phyloP scores from a whole-genome alignment of 2,329 filamentous ascomycete genomes.

The Talaromyces marneffei region DNA sequence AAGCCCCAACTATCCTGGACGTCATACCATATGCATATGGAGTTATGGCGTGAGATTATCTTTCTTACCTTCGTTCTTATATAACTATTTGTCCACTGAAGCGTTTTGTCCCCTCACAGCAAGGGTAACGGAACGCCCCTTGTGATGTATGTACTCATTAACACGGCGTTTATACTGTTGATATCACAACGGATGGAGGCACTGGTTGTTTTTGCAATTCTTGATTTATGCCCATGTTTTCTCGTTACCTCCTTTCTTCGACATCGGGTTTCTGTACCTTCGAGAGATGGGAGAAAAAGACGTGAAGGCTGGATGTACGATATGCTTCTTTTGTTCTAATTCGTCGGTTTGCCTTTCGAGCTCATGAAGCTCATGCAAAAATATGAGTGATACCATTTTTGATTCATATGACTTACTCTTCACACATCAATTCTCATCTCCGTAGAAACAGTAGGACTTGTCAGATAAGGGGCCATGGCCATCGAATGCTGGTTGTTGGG shows the following conservation, averaged over 20 bases:
- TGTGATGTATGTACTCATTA: constrained; percentile 4
- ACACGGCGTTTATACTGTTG: constrained; percentile 8
- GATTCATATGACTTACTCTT: background rate
- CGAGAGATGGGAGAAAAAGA: background rate
- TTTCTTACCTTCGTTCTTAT: constrained; percentile 2
- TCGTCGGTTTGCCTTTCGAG: background rate
- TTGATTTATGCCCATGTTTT: background rate
- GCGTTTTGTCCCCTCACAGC: background rate
- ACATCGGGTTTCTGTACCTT: background rate
- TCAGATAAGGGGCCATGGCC: background rate
- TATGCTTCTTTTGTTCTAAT: background rate
- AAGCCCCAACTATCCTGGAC: background rate
- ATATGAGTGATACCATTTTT: background rate
- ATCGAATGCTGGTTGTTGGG: background rate
- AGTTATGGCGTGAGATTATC: background rate
- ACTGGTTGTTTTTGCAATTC: background rate
- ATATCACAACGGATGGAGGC: background rate
- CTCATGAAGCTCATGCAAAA: background rate
- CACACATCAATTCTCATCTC: background rate
- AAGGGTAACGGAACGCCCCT: background rate
- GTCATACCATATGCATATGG: background rate
- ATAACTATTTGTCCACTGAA: background rate
- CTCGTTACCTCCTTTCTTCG: background rate
- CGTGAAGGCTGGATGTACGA: constrained; percentile 3
- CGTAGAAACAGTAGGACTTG: background rate